Evolutionary conservation across 495 filamentous ascomycete genomes (phyloP).

Genomic region (Neurospora sp.): DNA sequence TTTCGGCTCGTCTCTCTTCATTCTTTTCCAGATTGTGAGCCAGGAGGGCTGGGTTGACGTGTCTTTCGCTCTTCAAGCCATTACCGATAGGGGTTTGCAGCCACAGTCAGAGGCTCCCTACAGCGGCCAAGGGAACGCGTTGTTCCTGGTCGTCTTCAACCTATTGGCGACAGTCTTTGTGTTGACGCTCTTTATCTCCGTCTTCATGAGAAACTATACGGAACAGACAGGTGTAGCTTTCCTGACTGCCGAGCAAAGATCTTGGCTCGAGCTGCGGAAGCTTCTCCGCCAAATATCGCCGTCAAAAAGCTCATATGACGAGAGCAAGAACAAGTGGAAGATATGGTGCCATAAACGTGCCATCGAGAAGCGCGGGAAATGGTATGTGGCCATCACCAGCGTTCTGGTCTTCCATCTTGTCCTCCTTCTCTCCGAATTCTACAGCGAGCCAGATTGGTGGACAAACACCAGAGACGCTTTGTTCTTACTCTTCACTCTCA

Average conservation of each 20-base stretch:
- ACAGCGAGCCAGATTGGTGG: constrained; percentile 60
- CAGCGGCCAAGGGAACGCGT: constrained; percentile 64
- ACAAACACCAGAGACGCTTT: constrained; percentile 57
- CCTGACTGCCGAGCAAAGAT: constrained; percentile 90
- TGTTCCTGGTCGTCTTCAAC: constrained; percentile 97
- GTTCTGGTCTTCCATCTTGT: constrained; percentile 76
- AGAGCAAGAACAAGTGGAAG: constrained; percentile 64
- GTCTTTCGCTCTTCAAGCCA: constrained; percentile 70
- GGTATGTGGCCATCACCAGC: constrained; percentile 72
- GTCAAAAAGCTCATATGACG: constrained; percentile 74
- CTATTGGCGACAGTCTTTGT: constrained; percentile 95
- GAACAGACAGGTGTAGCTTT: constrained; percentile 98
- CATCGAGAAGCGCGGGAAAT: constrained; percentile 87
- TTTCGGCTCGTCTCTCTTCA: constrained; percentile 85
- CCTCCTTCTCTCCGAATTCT: constrained; percentile 77
- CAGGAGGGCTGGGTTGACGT: constrained; percentile 97
- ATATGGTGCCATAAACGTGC: constrained; percentile 91
- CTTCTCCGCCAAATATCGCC: constrained; percentile 87
- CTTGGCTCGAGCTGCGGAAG: constrained; percentile 93
- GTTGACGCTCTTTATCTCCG: constrained; percentile 93
- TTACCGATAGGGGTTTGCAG: constrained; percentile 66
- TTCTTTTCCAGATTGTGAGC: constrained; percentile 97
- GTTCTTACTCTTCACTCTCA: constrained; percentile 74
- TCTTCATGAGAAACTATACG: constrained; percentile 99
- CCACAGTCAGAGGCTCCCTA: constrained; percentile 46